These are phyloP conservation scores for Allium cepa DNA, from an alignment of 106 monocot species.

Conservation along the genomic window DNA sequence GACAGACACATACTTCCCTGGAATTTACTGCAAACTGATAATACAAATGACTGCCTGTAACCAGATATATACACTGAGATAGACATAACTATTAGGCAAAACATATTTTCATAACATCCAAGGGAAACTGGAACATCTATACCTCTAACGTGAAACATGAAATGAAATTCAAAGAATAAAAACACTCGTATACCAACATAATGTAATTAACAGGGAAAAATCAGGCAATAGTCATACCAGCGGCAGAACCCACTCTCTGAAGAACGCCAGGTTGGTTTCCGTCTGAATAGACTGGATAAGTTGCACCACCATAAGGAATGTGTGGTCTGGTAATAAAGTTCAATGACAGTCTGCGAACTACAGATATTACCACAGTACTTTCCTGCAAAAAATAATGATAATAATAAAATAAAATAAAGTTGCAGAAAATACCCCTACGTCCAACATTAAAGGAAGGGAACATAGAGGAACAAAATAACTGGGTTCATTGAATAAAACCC, in stretches of 20 bases:
- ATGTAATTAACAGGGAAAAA: neutral
- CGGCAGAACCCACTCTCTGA: constrained; percentile 91
- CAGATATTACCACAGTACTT: constrained; percentile 46
- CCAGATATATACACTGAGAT: no score
- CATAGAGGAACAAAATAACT: neutral
- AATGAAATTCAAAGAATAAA: no score
- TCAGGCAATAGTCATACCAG: constrained; percentile 44
- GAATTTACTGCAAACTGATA: no score
- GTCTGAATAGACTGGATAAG: constrained; percentile 51
- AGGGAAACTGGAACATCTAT: no score
- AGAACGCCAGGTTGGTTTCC: constrained; percentile 65
- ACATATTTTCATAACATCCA: no score
- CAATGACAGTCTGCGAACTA: constrained; percentile 60
- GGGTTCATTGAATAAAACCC: neutral
- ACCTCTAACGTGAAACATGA: no score
- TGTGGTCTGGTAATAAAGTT: constrained; percentile 67
- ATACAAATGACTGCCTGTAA: no score
- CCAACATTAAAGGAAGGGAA: neutral
- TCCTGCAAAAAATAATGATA: constrained; percentile 40
- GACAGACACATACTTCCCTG: no score
- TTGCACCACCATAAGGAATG: constrained; percentile 42
- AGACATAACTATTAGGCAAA: no score
- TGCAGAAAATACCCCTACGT: neutral
- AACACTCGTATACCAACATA: no score
- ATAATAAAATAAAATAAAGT: no score